Percentiles rank a stretch among this genome's conserved stretches.
These are phyloP conservation scores for Xylaria telfairii DNA, from an alignment of 495 filamentous ascomycete species.

Conservation along the genomic window DNA sequence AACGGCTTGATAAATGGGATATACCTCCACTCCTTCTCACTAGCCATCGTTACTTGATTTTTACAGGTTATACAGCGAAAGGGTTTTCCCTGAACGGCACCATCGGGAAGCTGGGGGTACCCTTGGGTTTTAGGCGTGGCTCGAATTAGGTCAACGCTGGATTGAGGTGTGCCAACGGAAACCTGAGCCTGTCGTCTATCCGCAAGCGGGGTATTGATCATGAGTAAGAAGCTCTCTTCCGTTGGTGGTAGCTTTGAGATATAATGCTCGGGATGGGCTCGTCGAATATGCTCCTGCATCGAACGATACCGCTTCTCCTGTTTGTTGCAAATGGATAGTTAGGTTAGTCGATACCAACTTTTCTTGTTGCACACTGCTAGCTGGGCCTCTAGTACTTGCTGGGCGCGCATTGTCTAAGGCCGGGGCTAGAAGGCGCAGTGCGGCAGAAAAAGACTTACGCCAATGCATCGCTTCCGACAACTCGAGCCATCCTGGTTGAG, in stretches of 20 bases:
- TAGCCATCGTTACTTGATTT: not conserved
- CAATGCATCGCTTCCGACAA: slow-evolving; percentile 96
- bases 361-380: slow-evolving; percentile 25
- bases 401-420: not conserved
- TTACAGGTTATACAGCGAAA: not conserved
- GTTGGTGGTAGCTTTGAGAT: slow-evolving; percentile 98
- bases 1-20: not conserved
- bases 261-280: slow-evolving; percentile 96
- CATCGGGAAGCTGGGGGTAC: not conserved
- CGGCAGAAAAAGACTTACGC: slow-evolving; percentile 70
- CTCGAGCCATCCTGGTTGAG: slow-evolving; percentile 95
- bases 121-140: not conserved
- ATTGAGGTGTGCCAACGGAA: slow-evolving; percentile 36
- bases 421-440: not conserved
- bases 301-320: slow-evolving; percentile 98
- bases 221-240: slow-evolving; percentile 95
- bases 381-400: not conserved
- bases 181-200: slow-evolving; percentile 66
- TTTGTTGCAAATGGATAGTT: slow-evolving; percentile 30
- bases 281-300: slow-evolving; percentile 99
- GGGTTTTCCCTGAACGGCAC: not conserved
- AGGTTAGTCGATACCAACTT: slow-evolving; percentile 36
- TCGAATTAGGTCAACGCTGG: slow-evolving; percentile 27
- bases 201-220: slow-evolving; percentile 88
- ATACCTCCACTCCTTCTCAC: slow-evolving; percentile 9